phyloP scores from a whole-genome alignment of 2,329 filamentous ascomycete species.

The Scedosporium apiospermum region DNA sequence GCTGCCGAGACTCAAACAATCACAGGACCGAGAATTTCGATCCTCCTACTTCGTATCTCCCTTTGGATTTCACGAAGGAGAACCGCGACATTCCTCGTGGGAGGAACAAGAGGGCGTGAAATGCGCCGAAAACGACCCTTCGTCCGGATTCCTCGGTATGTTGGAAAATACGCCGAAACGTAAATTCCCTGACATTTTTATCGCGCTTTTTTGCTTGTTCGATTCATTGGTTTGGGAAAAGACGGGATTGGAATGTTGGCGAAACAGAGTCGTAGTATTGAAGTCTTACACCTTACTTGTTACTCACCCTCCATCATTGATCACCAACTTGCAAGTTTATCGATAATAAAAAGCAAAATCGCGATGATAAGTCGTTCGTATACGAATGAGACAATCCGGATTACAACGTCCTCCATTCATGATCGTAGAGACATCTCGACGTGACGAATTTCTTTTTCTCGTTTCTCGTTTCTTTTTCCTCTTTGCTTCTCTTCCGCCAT shows the following conservation, averaged over 20 bases:
- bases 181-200: too few relatives aligned
- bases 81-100: background rate
- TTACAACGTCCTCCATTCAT: background rate
- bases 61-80: background rate
- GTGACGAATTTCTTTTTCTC: background rate
- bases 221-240: background rate
- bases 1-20: too few relatives aligned
- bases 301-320: background rate
- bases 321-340: background rate
- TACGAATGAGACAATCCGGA: background rate
- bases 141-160: background rate
- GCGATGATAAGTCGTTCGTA: background rate
- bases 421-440: background rate
- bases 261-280: background rate
- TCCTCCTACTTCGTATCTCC: background rate
- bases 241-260: too few relatives aligned
- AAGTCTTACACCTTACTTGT: background rate
- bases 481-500: background rate
- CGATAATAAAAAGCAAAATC: background rate
- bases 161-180: too few relatives aligned
- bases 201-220: background rate
- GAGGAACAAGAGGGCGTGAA: too few relatives aligned
- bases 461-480: conserved; percentile 5
- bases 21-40: too few relatives aligned
- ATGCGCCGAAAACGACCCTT: too few relatives aligned